Evolutionary conservation across 306 rosid genomes (phyloP), one percentile per base, ranked within the genome.

Genomic region (Prunus armeniaca): DNA sequence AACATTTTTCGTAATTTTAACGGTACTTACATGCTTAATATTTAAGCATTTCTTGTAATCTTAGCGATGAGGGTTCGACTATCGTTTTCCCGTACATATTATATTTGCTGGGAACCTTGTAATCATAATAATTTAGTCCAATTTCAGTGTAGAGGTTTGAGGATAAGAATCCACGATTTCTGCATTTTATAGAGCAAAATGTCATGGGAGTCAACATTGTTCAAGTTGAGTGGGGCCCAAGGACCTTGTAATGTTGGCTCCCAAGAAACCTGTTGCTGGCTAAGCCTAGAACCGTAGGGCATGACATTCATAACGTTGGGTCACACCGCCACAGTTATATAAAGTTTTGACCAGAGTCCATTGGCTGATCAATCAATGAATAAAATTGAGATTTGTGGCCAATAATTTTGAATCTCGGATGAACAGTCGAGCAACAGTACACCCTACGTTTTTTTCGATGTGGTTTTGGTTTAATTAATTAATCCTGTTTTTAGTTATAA

Each of bases 181-280:
- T 34, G 49, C 69, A 19, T 19, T 65, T 32, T 19, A 62, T 15
- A 15, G 24, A 28, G 5, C 22, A 6, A 15, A 63, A 14, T 63
- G 69, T 34, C 27, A 65, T 38, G 17, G 9, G 50, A 65, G 25
- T 65, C 69, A 34, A 64, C 69, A 34, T 28, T 30, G 67, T 30
- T 63, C 67, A 18, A 63, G 67, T 15, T 63, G 45, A 30, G n/a
- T 15, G 67, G 67, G 67, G 24, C 45, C 67, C 67, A 63, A 17
- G 10, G n/a, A 14, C 45, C 12, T 25, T 60, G 1, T 9, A n/a
- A n/a, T 60, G 30, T 12, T 30, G 15, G 12, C 51, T 2, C 12
- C 15, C 43, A 7, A 47, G 12, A 47, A 47, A 47, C 52, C 52
- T 47, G 52, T 47, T 38, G 9, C 2, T 38, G 43, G 6, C 9